Evolutionary conservation across 116 monocot species (phyloP).

Genomic region (Trichopus zeylanicus): DNA sequence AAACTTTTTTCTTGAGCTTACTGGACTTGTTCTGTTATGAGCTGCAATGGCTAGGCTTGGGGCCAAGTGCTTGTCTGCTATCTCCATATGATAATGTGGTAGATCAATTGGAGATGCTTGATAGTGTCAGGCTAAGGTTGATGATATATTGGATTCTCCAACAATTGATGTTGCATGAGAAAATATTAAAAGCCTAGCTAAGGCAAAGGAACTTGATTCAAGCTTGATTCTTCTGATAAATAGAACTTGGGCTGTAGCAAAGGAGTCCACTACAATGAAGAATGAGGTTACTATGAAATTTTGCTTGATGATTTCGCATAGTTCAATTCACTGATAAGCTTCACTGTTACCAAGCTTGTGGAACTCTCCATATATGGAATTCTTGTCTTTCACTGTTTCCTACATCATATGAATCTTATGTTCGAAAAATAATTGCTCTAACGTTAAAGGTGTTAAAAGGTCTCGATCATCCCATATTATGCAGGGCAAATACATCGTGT

Average conservation of each 20-base stretch:
- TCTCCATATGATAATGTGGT: constrained; percentile 75
- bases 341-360: not conserved
- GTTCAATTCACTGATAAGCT: not conserved
- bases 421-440: not conserved
- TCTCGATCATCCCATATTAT: not conserved
- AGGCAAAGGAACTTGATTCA: constrained; percentile 90
- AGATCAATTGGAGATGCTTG: constrained; percentile 50
- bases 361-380: not conserved
- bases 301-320: not conserved
- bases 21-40: constrained; percentile 14
- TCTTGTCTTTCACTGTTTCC: too few species aligned
- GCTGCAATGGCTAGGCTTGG: constrained; percentile 76
- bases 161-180: constrained; percentile 70
- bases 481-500: constrained; percentile 94
- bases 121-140: constrained; percentile 67
- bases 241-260: constrained; percentile 70
- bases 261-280: constrained; percentile 66
- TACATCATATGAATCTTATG: too few species aligned
- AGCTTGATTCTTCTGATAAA: constrained; percentile 83
- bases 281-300: constrained; percentile 42
- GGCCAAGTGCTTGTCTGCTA: constrained; percentile 77
- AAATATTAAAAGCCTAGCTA: constrained; percentile 73
- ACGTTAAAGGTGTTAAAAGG: not conserved
- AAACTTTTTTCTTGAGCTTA: constrained; percentile 4
- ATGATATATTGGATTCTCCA: constrained; percentile 76